Conservation (phyloP, 192 early-diverging fungal genomes). For the Globomyces pollinis-pini region DNA sequence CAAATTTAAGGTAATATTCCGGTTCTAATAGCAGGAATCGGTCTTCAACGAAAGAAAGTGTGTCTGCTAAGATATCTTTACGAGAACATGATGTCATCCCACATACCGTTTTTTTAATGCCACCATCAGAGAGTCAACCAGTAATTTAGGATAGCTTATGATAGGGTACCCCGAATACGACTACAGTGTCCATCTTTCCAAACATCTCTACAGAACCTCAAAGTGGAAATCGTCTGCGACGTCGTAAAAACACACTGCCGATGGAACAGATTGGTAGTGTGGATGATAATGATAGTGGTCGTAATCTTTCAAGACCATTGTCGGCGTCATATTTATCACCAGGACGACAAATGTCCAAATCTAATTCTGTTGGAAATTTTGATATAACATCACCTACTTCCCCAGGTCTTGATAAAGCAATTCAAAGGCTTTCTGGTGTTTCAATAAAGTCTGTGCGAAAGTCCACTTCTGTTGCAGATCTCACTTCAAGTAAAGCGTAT, state of each 20-base stretch:
- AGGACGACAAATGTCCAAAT: neutral
- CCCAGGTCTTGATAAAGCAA: neutral
- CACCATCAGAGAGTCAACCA: neutral
- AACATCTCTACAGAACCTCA: no score
- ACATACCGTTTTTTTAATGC: conserved; percentile 36
- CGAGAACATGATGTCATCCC: conserved; percentile 6
- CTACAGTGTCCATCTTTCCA: no score
- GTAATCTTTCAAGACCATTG: neutral
- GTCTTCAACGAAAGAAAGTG: neutral
- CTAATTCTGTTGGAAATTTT: neutral
- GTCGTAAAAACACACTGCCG: neutral
- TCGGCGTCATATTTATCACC: neutral
- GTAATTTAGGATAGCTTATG: neutral
- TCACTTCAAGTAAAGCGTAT: neutral
- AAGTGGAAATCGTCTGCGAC: neutral
- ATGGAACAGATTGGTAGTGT: neutral
- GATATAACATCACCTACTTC: neutral
- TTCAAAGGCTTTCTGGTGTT: neutral
- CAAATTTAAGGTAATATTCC: conserved; percentile 19
- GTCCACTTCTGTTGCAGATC: neutral
- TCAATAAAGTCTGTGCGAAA: neutral
- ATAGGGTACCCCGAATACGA: neutral
- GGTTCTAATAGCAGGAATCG: neutral
- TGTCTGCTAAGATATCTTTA: neutral
- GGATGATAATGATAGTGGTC: neutral